Percentiles rank a stretch among this genome's conserved stretches.
These are phyloP conservation scores for Drechslerella coelobrocha DNA, from an alignment of 2,329 filamentous ascomycete species.

Conservation along the genomic window DNA sequence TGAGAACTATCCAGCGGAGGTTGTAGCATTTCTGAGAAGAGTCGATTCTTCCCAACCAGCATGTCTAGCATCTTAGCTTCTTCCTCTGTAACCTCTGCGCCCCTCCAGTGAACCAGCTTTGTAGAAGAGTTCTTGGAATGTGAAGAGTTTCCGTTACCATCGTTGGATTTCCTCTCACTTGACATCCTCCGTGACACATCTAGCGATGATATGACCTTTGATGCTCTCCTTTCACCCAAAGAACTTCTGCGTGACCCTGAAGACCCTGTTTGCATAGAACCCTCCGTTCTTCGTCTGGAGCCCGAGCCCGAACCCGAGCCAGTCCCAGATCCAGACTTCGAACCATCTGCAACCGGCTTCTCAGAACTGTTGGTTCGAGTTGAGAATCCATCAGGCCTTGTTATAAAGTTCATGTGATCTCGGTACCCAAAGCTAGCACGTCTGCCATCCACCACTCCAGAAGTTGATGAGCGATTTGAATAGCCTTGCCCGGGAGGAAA, in stretches of 20 bases:
- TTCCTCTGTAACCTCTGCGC: slow-evolving; percentile 40
- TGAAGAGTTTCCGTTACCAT: slow-evolving; percentile 1
- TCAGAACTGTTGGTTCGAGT: slow-evolving; percentile 19
- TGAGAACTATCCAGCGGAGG: slow-evolving; percentile 28
- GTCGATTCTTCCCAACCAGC: slow-evolving; percentile 33
- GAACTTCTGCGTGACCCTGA: slow-evolving; percentile 24
- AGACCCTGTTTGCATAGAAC: slow-evolving; percentile 1
- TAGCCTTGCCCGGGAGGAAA: slow-evolving; percentile 22
- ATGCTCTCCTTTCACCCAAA: slow-evolving; percentile 38
- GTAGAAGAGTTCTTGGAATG: slow-evolving; percentile 10
- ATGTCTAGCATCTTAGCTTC: slow-evolving; percentile 47
- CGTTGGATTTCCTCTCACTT: slow-evolving; percentile 14
- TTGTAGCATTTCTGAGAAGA: slow-evolving; percentile 39
- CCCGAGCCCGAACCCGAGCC: slow-evolving; percentile 18
- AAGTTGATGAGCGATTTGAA: slow-evolving; percentile 31
- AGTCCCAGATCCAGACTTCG: no score
- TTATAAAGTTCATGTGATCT: slow-evolving; percentile 44
- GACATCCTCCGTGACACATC: slow-evolving; percentile 25
- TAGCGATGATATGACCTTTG: slow-evolving; percentile 32
- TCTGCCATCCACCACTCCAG: not conserved
- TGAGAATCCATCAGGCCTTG: slow-evolving; percentile 44
- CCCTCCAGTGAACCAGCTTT: slow-evolving; percentile 41
- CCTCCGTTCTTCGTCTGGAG: not conserved
- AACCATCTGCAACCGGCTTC: slow-evolving; percentile 15
- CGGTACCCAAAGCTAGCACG: slow-evolving; percentile 43